phyloP scores from a whole-genome alignment of 139 green algal species.

The Closterium sp. region DNA sequence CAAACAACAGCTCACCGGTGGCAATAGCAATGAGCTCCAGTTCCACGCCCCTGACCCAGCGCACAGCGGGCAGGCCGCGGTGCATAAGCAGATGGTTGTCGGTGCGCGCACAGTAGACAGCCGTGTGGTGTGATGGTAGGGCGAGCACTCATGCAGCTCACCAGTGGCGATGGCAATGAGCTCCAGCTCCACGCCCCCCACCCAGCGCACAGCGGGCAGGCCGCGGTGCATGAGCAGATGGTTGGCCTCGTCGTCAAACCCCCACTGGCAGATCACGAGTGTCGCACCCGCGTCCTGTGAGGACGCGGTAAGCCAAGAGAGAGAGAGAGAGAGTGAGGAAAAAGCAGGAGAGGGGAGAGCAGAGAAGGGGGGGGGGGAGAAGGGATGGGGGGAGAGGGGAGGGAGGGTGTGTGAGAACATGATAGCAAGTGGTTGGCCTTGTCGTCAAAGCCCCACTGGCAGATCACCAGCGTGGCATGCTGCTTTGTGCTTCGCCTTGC shows the following conservation, averaged over 20 bases:
- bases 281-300: constrained; percentile 69
- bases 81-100: too few relatives aligned
- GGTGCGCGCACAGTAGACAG: too few relatives aligned
- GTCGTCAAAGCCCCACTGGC: constrained; percentile 99
- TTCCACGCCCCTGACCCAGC: constrained; percentile 96
- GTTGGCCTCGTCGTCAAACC: constrained; percentile 99
- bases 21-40: constrained; percentile 98
- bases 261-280: constrained; percentile 97
- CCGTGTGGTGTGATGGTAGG: too few relatives aligned
- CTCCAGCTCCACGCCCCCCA: constrained; percentile 98
- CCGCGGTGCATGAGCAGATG: constrained; percentile 93
- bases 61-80: constrained; percentile 85
- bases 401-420: background rate
- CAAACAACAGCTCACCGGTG: constrained; percentile 68
- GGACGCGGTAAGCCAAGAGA: too few relatives aligned
- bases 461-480: too few relatives aligned
- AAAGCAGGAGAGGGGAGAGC: too few relatives aligned
- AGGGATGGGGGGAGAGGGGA: background rate
- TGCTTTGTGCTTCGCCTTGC: too few relatives aligned
- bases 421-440: constrained; percentile 99
- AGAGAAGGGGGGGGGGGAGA: background rate
- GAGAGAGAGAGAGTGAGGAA: too few relatives aligned
- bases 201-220: constrained; percentile 89
- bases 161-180: constrained; percentile 97
- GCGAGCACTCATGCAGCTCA: too few relatives aligned